Base-by-base conservation (phyloP, 192 early-diverging fungal species). In the Lobulomyces angularis region DNA sequence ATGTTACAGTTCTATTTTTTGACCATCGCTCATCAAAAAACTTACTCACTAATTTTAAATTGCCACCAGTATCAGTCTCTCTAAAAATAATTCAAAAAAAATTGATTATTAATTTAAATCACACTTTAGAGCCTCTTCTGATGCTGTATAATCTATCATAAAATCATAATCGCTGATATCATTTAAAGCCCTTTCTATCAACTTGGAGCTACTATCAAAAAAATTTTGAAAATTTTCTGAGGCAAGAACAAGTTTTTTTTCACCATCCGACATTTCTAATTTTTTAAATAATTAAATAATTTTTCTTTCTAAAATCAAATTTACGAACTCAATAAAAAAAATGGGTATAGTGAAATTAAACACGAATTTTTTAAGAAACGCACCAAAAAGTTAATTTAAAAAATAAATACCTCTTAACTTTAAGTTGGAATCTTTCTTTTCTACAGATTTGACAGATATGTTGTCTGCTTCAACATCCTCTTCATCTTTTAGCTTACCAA, bases 1-100 rank as follows among this genome's bases (percentile, higher is more conserved):
- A 89, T 30, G 89, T 92, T n/a, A 98, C 86, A 0, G 83, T 78
- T 20, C 94, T 71, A 47, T 83, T 81, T 53, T 84, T 86, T 26
- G 80, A 69, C 79, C 77, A 83, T 27, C 73, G 64, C 38, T 95
- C 90, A 55, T 84, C 82, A 54, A 65, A 80, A 51, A 91, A 91
- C 11, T 69, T 55, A 41, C 65, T 61, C 11, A 80, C 52, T 32
- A 73, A 70, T 53, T 84, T 79, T 39, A 92, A 71, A 16, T 65
- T 65, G 43, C 76, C 72, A 41, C 76, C 82, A 21, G 69, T 65
- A 26, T 64, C 62, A 1, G 70, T 77, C 35, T 82, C 77, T 16
- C 79, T 82, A 41, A 14, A 18, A 16, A 19, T 36, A 53, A n/a
- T n/a, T n/a, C n/a, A 4, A 29, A 12, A 1, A 14, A 31, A 1